Percentiles rank a stretch among this genome's conserved stretches.
These are phyloP conservation scores for Saccharomyces hybrid DNA, from an alignment of 1,139 yeast genomes.

Conservation along the genomic window DNA sequence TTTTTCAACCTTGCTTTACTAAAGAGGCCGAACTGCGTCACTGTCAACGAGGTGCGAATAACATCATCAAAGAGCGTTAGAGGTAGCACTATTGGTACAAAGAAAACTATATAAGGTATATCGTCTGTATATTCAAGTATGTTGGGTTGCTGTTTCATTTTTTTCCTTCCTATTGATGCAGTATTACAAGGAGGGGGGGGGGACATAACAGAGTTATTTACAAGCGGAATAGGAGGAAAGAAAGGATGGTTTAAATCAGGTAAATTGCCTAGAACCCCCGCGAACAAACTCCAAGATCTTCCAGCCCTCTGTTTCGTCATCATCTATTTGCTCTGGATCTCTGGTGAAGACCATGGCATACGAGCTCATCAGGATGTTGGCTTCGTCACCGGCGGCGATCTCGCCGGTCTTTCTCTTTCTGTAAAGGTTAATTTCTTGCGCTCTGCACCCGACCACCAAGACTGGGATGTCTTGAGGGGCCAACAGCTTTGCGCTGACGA, in stretches of 20 bases:
- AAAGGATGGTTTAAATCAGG: slow-evolving; percentile 32
- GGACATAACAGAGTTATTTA: slow-evolving; percentile 2
- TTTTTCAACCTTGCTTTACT: neutral
- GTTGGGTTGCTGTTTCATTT: neutral
- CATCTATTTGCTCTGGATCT: slow-evolving; percentile 83
- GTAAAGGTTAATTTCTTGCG: slow-evolving; percentile 89
- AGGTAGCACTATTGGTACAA: neutral
- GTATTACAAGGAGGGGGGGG: neutral
- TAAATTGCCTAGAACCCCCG: slow-evolving; percentile 87
- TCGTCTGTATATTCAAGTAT: neutral
- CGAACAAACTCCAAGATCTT: slow-evolving; percentile 90
- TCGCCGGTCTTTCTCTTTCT: slow-evolving; percentile 88
- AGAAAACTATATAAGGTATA: neutral
- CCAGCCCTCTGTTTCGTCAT: slow-evolving; percentile 95
- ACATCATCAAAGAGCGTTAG: neutral
- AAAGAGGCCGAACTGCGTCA: neutral
- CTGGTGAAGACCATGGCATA: slow-evolving; percentile 96
- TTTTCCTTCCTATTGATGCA: neutral
- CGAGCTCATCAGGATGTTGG: slow-evolving; percentile 83
- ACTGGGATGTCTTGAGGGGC: slow-evolving; percentile 96
- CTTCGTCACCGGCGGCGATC: slow-evolving; percentile 93
- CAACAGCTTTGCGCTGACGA: slow-evolving; percentile 77
- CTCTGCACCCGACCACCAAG: slow-evolving; percentile 88
- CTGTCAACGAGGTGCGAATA: neutral
- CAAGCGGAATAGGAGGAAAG: neutral